Conservation (phyloP, 1,139 yeast species). For the Scheffersomyces quercinus region DNA sequence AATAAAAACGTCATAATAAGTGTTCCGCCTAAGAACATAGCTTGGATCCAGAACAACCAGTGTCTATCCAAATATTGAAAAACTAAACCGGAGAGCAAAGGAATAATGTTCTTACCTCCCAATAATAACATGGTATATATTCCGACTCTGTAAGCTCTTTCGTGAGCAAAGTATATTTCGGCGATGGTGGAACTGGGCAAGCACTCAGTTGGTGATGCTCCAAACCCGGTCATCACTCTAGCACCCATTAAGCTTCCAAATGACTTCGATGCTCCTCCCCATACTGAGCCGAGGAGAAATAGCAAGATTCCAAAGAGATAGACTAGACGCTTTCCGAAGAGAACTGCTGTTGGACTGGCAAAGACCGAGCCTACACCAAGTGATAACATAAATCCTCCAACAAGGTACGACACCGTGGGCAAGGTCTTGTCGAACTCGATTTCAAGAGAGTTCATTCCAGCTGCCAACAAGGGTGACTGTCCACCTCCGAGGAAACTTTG, state of each 20-base stretch:
- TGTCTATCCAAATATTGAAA: conserved; percentile 52
- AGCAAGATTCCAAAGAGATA: conserved; percentile 51
- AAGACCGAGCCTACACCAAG: conserved; percentile 59
- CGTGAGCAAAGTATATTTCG: conserved; percentile 64
- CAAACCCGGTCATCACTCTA: conserved; percentile 57
- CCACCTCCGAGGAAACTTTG: conserved; percentile 66
- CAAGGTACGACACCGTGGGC: conserved; percentile 51
- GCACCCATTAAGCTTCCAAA: conserved; percentile 59
- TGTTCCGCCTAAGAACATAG: conserved; percentile 53
- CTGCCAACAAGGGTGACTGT: conserved; percentile 60
- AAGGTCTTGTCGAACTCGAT: conserved; percentile 45
- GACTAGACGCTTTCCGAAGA: conserved; percentile 60
- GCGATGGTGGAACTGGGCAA: conserved; percentile 63
- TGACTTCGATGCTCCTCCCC: conserved; percentile 52
- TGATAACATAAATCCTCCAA: conserved; percentile 62
- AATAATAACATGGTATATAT: conserved; percentile 59
- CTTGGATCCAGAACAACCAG: conserved; percentile 63
- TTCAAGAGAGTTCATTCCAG: conserved; percentile 48
- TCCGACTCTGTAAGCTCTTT: conserved; percentile 65
- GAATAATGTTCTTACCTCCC: conserved; percentile 64
- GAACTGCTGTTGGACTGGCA: conserved; percentile 59
- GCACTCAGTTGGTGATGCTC: conserved; percentile 63
- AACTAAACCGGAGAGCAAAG: conserved; percentile 56
- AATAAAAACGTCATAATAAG: conserved; percentile 49
- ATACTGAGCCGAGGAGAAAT: conserved; percentile 53